Base-by-base conservation (phyloP, 768 basidiomycete genomes). In the Neoboletus subvelutipes region DNA sequence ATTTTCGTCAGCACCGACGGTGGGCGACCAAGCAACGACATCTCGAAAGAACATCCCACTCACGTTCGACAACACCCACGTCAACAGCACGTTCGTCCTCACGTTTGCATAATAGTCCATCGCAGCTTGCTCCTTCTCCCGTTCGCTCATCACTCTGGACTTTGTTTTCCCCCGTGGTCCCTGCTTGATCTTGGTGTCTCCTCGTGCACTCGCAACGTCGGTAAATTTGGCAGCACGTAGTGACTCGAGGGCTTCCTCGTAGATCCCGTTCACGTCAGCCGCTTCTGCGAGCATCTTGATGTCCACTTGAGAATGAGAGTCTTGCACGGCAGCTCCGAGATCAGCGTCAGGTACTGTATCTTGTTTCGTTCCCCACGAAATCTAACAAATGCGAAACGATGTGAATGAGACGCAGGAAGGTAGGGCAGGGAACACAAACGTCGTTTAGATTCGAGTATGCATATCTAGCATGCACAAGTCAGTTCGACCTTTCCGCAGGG, bases 351-450 rank as follows among this genome's bases (percentile, higher is more conserved):
- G 79, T 3, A 80, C 75, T 10, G 82, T 81, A 36, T 93, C 90
- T 73, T 93, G 90, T 72, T 98, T 98, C n/a, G 94, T 98, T 6
- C 94, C 94, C 94, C 94, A 92, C 26, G 92, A 92, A 42, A 92
- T 91, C 88, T 90, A 65, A 5, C 45, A 39, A 17, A 17, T 39
- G 45, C 46, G 33, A 42, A 53, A 53, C 37, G 28, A 48, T 17
- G n/a, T 24, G 17, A 56, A 22, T 31, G 49, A 64, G n/a, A 59
- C 55, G 29, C 63, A 20, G 54, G 60, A 59, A 40, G 59, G 55
- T 34, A 41, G 33, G 26, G 46, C 20, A 46, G 56, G 37, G 31
- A 46, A 29, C 41, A 58, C 63, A 31, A 24, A 93, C 88, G 64
- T 94, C 92, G 69, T 94, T 89, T 6, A 94, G 77, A 71, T 93